Evolutionary conservation across 139 green algal species (phyloP).

Genomic region (Micractinium sp.): DNA sequence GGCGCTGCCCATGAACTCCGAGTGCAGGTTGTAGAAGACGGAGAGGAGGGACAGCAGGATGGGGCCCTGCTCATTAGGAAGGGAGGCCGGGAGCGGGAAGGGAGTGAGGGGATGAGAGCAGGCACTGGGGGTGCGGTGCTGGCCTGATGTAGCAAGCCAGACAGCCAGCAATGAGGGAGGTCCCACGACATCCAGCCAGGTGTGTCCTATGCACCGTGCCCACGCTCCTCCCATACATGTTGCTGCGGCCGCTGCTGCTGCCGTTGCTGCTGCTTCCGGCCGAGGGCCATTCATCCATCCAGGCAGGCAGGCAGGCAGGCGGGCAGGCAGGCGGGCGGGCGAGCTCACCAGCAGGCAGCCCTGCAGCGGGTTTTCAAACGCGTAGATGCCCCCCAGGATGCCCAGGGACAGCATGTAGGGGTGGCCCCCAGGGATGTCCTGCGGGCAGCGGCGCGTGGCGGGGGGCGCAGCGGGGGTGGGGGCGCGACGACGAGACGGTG

Average conservation of each 20-base stretch:
- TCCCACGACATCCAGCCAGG: too few relatives aligned
- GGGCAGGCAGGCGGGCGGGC: background rate
- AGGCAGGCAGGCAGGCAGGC: background rate
- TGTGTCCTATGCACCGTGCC: too few relatives aligned
- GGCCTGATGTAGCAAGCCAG: background rate
- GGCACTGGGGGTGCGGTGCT: background rate
- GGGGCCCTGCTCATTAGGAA: constrained; percentile 42
- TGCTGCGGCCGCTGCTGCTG: too few relatives aligned
- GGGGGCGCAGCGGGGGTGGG: too few relatives aligned
- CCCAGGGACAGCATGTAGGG: constrained; percentile 62
- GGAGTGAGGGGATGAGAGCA: background rate
- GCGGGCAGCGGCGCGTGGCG: background rate
- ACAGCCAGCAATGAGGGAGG: too few relatives aligned
- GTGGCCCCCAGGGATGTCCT: constrained; percentile 62
- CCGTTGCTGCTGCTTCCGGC: background rate
- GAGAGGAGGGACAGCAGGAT: constrained; percentile 68
- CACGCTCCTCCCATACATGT: too few relatives aligned
- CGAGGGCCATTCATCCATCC: background rate
- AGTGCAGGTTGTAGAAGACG: constrained; percentile 64
- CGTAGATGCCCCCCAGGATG: constrained; percentile 60
- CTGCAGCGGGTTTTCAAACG: constrained; percentile 68
- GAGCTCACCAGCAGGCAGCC: constrained; percentile 55
- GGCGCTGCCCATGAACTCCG: constrained; percentile 42
- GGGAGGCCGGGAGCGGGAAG: background rate
- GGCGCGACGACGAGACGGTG: background rate